Evolutionary conservation across 1,284 basidiomycete genomes (phyloP).

Genomic region (Ceratobasidium papillatum): DNA sequence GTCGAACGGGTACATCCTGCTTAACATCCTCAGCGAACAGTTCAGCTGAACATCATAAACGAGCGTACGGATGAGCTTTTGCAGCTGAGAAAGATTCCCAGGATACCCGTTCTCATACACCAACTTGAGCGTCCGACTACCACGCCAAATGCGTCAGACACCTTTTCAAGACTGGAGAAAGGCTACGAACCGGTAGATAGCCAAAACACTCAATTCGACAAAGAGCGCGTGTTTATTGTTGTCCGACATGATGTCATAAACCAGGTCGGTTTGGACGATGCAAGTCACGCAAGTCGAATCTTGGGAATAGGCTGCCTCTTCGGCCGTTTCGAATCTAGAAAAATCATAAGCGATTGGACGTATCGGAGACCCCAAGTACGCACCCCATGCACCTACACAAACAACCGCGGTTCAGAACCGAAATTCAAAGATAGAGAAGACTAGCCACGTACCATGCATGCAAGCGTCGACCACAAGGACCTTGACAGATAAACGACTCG

Average conservation of each 20-base stretch:
- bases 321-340: constrained; percentile 12
- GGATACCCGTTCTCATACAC: constrained; percentile 23
- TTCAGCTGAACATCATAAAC: background rate
- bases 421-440: background rate
- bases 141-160: background rate
- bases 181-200: constrained; percentile 23
- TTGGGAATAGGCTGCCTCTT: constrained; percentile 1
- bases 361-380: background rate
- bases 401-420: background rate
- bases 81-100: constrained; percentile 12
- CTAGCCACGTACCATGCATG: constrained; percentile 36
- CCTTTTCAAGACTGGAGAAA: background rate
- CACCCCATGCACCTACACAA: constrained; percentile 39
- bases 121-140: constrained; percentile 30
- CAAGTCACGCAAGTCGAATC: constrained; percentile 23
- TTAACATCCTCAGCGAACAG: background rate
- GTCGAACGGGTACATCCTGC: constrained; percentile 23
- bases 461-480: constrained; percentile 20
- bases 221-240: background rate
- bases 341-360: background rate
- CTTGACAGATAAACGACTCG: constrained; percentile 35
- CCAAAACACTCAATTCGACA: constrained; percentile 7
- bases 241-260: constrained; percentile 5
- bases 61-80: constrained; percentile 23
- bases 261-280: background rate